Conservation (phyloP, 345 rosid genomes). For the Carallia pectinifolia region DNA sequence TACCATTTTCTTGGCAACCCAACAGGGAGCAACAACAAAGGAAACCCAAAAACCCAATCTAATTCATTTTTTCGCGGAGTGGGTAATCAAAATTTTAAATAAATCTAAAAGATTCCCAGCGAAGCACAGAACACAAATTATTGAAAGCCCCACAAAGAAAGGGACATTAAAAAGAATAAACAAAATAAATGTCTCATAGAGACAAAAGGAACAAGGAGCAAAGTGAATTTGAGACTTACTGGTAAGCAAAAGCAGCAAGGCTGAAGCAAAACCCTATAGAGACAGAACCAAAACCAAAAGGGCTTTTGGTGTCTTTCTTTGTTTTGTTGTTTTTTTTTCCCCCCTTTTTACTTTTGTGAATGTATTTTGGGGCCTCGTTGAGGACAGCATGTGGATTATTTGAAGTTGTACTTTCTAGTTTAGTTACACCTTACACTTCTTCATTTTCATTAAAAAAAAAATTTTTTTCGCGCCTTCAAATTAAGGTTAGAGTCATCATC, state of each 20-base stretch:
- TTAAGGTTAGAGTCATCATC: no score
- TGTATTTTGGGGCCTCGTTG: no score
- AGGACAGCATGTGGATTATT: no score
- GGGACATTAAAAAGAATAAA: not conserved
- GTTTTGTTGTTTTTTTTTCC: not conserved
- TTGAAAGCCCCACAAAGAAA: not conserved
- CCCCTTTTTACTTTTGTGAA: no score
- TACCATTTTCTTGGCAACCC: not conserved
- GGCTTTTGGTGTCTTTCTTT: not conserved
- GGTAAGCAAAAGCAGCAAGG: not conserved
- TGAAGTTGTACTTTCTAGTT: no score
- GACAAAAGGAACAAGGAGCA: not conserved
- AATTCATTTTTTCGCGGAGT: not conserved
- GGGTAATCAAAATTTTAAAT: not conserved
- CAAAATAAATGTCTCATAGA: not conserved
- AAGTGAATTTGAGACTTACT: not conserved
- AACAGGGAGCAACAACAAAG: not conserved
- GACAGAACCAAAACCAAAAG: not conserved
- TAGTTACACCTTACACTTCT: no score
- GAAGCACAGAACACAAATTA: not conserved
- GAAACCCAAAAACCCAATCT: conserved; percentile 2
- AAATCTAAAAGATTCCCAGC: not conserved
- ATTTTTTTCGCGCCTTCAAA: no score
- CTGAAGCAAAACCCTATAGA: not conserved
- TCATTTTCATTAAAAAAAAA: no score